These are phyloP conservation scores for Cardamine chenopodiifolia DNA, from an alignment of 345 rosid genomes.

Conservation along the genomic window DNA sequence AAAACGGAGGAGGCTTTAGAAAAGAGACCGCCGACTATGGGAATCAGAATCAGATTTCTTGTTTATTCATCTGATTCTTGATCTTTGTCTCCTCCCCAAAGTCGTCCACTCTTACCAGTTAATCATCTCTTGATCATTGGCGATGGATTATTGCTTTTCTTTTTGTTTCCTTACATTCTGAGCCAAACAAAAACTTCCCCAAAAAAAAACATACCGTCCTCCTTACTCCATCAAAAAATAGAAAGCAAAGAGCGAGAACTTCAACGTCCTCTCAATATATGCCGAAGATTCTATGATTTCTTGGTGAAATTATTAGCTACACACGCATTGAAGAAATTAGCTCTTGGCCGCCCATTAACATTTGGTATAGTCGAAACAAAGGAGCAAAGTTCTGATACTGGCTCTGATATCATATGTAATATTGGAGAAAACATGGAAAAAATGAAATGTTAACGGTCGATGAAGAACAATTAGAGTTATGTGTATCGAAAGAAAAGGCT, in stretches of 20 bases:
- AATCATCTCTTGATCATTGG: slow-evolving; percentile 13
- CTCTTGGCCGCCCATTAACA: slow-evolving; percentile 7
- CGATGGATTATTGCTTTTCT: not conserved
- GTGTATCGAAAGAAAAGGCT: slow-evolving; percentile 26
- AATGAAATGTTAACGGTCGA: not conserved
- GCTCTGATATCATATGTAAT: slow-evolving; percentile 21
- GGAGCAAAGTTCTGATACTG: slow-evolving; percentile 1
- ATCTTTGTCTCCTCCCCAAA: slow-evolving; percentile 7
- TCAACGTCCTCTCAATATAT: slow-evolving; percentile 11
- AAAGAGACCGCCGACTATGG: too few relatives aligned
- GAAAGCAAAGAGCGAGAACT: not conserved
- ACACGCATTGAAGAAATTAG: slow-evolving; percentile 25
- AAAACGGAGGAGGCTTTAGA: too few relatives aligned
- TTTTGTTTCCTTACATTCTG: not conserved
- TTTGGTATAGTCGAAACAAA: slow-evolving; percentile 4
- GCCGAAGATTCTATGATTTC: slow-evolving; percentile 16
- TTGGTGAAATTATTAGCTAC: slow-evolving; percentile 24
- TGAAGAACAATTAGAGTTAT: slow-evolving; percentile 17
- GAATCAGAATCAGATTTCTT: slow-evolving; percentile 37
- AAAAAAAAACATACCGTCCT: slow-evolving; percentile 24
- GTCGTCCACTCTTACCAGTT: slow-evolving; percentile 29
- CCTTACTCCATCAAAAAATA: slow-evolving; percentile 1
- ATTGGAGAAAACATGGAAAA: not conserved
- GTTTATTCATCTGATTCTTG: slow-evolving; percentile 23
- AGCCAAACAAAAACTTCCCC: slow-evolving; percentile 3